These are phyloP conservation scores for Hypoxylon lienhwacheense DNA, from an alignment of 495 filamentous ascomycete species.

Conservation along the genomic window DNA sequence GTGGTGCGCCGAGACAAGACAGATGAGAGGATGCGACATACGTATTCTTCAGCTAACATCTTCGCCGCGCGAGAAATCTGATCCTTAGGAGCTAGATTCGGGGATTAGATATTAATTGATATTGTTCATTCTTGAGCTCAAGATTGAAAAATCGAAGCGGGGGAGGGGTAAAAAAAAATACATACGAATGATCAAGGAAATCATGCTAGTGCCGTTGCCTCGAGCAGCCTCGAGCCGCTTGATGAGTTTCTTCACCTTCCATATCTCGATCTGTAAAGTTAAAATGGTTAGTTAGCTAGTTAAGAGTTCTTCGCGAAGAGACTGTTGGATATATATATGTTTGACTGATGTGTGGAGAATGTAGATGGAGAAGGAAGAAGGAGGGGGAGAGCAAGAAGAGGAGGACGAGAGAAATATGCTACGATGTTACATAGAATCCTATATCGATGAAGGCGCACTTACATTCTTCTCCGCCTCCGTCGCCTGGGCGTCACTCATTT, in stretches of 20 bases:
- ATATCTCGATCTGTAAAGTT: slow-evolving; percentile 64
- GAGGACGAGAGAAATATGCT: background rate
- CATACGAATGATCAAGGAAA: slow-evolving; percentile 96
- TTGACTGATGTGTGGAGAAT: too few relatives aligned
- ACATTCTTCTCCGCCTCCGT: slow-evolving; percentile 99
- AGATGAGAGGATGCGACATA: slow-evolving; percentile 50
- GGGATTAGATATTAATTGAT: too few relatives aligned
- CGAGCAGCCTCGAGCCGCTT: slow-evolving; percentile 90
- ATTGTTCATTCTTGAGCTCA: background rate
- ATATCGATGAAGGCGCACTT: slow-evolving; percentile 35
- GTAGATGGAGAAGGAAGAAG: slow-evolving; percentile 1
- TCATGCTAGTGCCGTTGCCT: slow-evolving; percentile 98
- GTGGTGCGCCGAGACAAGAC: too few relatives aligned
- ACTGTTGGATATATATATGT: too few relatives aligned
- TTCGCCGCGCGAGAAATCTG: slow-evolving; percentile 94
- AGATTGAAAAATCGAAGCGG: slow-evolving; percentile 9
- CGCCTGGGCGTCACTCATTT: slow-evolving; percentile 84
- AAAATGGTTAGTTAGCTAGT: background rate
- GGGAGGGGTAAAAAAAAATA: slow-evolving; percentile 33
- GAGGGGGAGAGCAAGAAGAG: background rate
- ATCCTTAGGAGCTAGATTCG: slow-evolving; percentile 81
- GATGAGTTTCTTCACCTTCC: slow-evolving; percentile 94
- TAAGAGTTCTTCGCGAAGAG: slow-evolving; percentile 3
- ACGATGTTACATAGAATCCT: too few relatives aligned
- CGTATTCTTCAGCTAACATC: slow-evolving; percentile 99